Base-by-base conservation (phyloP, 2,329 filamentous ascomycete genomes). In the Myriosclerotinia scirpicola region DNA sequence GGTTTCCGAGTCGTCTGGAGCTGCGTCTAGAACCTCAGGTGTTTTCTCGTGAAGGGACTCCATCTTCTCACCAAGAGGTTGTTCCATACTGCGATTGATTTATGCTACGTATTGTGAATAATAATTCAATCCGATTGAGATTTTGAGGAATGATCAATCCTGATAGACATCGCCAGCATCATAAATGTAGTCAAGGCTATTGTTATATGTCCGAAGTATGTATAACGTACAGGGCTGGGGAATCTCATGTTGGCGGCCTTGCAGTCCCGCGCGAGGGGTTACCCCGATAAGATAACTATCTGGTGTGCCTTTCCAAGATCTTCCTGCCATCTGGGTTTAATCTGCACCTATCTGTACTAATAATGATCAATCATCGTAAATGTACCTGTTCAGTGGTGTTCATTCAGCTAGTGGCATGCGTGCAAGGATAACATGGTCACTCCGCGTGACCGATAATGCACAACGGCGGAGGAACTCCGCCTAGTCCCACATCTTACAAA, bases 231-330 rank as follows among this genome's bases (percentile, higher is more conserved):
- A 30, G 17, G 8, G 15, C 36, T 22, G 15, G 44, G 17, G 15
- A 64, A 30, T 50, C 36, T 30, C 17, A 44, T 34, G 20, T 46
- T 64, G 15, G 36, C 65, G 59, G 65, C 26, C 58, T 67, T 67
- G 50, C 38, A 55, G 40, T 60, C 42, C 65, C 65, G 65, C 65
- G 42, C 30, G 59, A 59, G 52, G 65, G 65, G 65, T 63, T 34
- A n/a, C 4, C 20, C 42, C 20, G 65, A 67, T 52, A 64, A 50
- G 65, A 64, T 40, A 52, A 38, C 56, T 59, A 65, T 65, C 63
- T 15, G n/a, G 8, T 48, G 7, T 3, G 42, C 52, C 42, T 59
- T 22, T 34, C 20, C 30, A 52, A 34, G 55, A 53, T 46, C 44
- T 15, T 65, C 54, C 44, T 53, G n/a, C 30, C 58, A 50, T 46